These are phyloP conservation scores for Lentinula aciculospora DNA, from an alignment of 768 basidiomycete genomes.

Conservation along the genomic window DNA sequence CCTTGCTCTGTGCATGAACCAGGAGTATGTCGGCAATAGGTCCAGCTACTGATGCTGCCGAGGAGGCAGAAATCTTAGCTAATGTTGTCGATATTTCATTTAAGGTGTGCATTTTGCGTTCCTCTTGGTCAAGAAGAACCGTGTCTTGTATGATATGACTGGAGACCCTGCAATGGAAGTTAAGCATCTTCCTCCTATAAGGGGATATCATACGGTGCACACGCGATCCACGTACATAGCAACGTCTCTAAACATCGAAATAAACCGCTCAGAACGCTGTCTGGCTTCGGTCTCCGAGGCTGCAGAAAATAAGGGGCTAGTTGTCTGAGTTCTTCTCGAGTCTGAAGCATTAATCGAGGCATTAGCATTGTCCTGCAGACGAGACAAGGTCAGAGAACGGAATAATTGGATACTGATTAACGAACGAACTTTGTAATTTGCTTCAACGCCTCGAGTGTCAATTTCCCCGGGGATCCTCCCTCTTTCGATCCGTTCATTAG, in stretches of 20 bases:
- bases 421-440: neutral
- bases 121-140: constrained; percentile 36
- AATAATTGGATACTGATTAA: neutral
- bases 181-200: no score
- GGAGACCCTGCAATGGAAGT: constrained; percentile 29
- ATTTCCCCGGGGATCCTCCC: neutral
- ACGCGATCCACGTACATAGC: neutral
- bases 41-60: constrained; percentile 37
- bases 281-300: neutral
- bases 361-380: neutral
- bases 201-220: neutral
- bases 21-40: constrained; percentile 39
- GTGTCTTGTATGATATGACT: constrained; percentile 38
- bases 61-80: constrained; percentile 35
- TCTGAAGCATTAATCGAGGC: neutral
- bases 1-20: constrained; percentile 36
- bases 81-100: constrained; percentile 43
- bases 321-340: neutral
- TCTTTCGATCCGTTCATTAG: neutral
- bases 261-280: constrained; percentile 11
- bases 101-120: constrained; percentile 42
- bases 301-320: neutral
- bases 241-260: constrained; percentile 11
- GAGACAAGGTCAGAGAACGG: neutral
- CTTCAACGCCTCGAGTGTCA: neutral